Conservation (phyloP, 495 filamentous ascomycete species). For the Aspergillus saccharolyticus region DNA sequence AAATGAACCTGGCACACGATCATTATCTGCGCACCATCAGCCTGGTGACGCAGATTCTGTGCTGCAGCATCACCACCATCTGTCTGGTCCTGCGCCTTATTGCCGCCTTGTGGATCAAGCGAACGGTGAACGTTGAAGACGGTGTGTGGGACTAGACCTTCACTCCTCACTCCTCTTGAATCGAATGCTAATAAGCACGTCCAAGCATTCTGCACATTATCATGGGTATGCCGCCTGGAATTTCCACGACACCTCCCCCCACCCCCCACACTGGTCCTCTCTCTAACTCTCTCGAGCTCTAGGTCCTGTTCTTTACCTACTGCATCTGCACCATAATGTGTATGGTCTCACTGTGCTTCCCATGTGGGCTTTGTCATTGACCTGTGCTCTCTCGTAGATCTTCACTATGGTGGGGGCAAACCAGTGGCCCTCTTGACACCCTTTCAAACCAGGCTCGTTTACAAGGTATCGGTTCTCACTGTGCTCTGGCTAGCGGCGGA, state of each 20-base stretch:
- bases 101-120: background rate
- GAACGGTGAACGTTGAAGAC: background rate
- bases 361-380: background rate
- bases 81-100: conserved; percentile 2
- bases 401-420: background rate
- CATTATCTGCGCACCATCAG: conserved; percentile 8
- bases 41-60: conserved; percentile 6
- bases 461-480: background rate
- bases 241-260: background rate
- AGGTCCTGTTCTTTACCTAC: background rate
- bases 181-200: background rate
- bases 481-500: background rate
- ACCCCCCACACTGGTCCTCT: background rate
- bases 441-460: background rate
- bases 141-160: conserved; percentile 1
- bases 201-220: background rate
- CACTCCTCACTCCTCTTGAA: background rate
- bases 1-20: background rate
- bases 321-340: background rate
- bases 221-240: no score
- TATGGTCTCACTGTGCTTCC: background rate
- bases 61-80: conserved; percentile 6
- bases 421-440: background rate
- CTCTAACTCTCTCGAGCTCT: background rate
- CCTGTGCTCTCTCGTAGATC: background rate